These are phyloP conservation scores for Arctium lappa DNA, from an alignment of 129 eudicot genomes.

Conservation along the genomic window DNA sequence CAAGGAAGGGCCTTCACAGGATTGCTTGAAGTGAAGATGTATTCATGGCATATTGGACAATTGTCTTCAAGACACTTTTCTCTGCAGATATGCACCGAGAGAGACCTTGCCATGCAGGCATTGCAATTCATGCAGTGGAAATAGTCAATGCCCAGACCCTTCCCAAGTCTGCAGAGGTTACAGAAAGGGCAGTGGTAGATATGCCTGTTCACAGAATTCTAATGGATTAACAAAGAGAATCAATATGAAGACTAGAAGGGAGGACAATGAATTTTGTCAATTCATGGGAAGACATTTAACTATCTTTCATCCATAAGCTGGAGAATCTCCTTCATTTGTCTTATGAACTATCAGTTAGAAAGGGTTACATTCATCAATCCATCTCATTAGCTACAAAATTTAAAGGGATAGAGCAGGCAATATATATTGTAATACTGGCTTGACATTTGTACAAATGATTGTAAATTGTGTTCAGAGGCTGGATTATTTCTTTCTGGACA, in stretches of 20 bases:
- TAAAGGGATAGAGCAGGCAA: too few relatives aligned
- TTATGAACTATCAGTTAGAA: too few relatives aligned
- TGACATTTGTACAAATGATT: too few relatives aligned
- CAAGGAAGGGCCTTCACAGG: conserved; percentile 91
- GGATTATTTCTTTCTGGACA: not conserved
- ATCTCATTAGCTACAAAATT: too few relatives aligned
- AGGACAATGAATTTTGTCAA: not conserved
- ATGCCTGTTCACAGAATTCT: conserved; percentile 49
- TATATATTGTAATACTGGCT: too few relatives aligned
- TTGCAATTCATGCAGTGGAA: conserved; percentile 97
- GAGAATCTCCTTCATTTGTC: too few relatives aligned
- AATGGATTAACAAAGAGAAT: conserved; percentile 4
- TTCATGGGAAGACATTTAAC: too few relatives aligned
- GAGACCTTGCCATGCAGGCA: conserved; percentile 82
- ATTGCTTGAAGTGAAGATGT: conserved; percentile 73
- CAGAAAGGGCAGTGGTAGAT: conserved; percentile 97
- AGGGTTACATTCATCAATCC: too few relatives aligned
- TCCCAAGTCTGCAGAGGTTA: conserved; percentile 93
- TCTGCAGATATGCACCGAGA: conserved; percentile 71
- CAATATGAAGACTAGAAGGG: not conserved
- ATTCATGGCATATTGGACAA: conserved; percentile 93
- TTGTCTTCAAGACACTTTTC: conserved; percentile 89
- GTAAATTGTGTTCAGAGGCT: too few relatives aligned
- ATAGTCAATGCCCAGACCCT: conserved; percentile 84
- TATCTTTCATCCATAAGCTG: too few relatives aligned